Conservation (phyloP, 768 basidiomycete genomes). For the Chalciporus pseudorubinellus region DNA sequence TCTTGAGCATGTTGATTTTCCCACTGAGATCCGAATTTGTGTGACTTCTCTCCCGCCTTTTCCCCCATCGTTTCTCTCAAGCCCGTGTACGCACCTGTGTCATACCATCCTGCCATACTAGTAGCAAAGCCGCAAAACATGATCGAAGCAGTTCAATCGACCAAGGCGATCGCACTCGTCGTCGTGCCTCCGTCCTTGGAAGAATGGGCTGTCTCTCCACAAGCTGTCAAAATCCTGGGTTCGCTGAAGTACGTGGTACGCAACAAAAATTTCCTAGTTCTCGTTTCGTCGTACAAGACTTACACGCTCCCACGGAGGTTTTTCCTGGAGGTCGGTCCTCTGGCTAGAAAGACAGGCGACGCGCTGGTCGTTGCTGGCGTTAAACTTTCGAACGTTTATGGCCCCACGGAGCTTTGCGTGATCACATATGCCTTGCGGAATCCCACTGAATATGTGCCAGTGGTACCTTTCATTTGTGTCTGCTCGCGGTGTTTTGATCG, state of each 20-base stretch:
- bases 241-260: constrained; percentile 21
- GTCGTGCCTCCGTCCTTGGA: constrained; percentile 25
- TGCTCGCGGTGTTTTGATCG: background rate
- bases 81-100: constrained; percentile 16
- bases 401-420: constrained; percentile 37
- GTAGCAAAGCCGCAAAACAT: constrained; percentile 18
- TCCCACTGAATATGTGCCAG: constrained; percentile 9
- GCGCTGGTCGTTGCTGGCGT: constrained; percentile 35
- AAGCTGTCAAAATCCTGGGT: constrained; percentile 18
- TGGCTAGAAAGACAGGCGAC: constrained; percentile 38
- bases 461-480: too few species aligned
- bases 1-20: constrained; percentile 6
- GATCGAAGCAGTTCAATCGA: constrained; percentile 15
- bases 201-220: constrained; percentile 17
- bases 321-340: constrained; percentile 38
- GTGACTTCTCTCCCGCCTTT: constrained; percentile 22
- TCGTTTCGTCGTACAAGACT: background rate
- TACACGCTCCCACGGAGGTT: constrained; percentile 14
- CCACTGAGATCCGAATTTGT: too few species aligned
- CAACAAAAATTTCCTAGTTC: background rate
- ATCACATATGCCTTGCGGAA: constrained; percentile 12
- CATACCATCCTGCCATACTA: constrained; percentile 14
- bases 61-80: constrained; percentile 14
- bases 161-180: constrained; percentile 14
- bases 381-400: constrained; percentile 33